phyloP scores from a whole-genome alignment of 495 filamentous ascomycete species.

The Clavariopsis aquatica region DNA sequence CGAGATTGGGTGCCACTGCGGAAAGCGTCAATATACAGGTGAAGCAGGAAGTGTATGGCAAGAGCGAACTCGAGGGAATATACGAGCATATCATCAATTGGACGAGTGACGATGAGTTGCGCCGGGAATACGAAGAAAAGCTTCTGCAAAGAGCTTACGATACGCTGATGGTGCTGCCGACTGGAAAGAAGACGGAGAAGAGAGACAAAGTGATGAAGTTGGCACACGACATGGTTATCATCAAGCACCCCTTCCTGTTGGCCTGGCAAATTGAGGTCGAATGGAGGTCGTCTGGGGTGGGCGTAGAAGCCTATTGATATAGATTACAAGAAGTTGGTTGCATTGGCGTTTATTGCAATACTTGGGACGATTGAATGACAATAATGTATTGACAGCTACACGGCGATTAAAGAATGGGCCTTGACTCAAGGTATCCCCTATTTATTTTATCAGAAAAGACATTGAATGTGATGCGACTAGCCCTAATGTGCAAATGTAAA shows the following conservation, averaged over 20 bases:
- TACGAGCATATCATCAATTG: conserved; percentile 86
- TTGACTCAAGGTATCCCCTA: too few species aligned
- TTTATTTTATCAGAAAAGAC: not conserved
- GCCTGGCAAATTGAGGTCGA: conserved; percentile 90
- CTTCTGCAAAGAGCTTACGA: conserved; percentile 80
- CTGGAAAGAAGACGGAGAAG: conserved; percentile 66
- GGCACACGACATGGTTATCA: conserved; percentile 89
- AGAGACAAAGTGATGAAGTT: conserved; percentile 68
- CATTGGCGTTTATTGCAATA: too few species aligned
- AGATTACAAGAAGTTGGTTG: not conserved
- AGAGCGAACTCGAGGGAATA: conserved; percentile 69
- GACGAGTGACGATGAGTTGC: conserved; percentile 80
- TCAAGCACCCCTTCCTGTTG: conserved; percentile 85
- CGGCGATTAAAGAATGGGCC: too few species aligned
- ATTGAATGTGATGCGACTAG: too few species aligned
- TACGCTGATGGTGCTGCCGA: conserved; percentile 64
- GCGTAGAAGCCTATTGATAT: conserved; percentile 11
- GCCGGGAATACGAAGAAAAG: conserved; percentile 87
- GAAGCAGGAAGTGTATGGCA: conserved; percentile 74
- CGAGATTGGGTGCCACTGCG: conserved; percentile 79
- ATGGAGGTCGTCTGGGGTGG: conserved; percentile 61
- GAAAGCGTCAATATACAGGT: conserved; percentile 83
- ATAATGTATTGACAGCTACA: too few species aligned
- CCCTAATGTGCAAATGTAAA: not conserved
- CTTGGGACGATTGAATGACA: too few species aligned